Evolutionary conservation across 768 basidiomycete genomes (phyloP).

Genomic region (Xerocomellus chrysenteron): DNA sequence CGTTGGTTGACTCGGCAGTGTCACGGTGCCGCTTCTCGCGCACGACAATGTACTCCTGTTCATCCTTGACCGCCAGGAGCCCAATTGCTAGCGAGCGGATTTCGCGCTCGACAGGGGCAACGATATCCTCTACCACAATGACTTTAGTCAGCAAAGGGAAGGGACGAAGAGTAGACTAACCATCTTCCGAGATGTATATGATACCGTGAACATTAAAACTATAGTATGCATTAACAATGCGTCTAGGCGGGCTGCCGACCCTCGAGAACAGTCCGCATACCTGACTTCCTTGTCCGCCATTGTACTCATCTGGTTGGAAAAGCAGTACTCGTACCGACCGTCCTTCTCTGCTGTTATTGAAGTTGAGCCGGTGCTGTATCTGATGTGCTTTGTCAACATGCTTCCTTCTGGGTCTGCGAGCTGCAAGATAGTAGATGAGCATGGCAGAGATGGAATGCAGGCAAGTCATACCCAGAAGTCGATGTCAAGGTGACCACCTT

Average conservation of each 20-base stretch:
- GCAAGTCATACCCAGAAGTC: constrained; percentile 81
- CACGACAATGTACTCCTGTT: constrained; percentile 98
- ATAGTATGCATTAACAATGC: background rate
- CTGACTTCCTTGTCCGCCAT: constrained; percentile 95
- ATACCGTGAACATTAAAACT: constrained; percentile 99
- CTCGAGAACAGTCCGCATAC: constrained; percentile 37
- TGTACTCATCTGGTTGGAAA: constrained; percentile 98
- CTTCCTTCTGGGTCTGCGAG: constrained; percentile 72
- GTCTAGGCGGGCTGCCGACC: background rate
- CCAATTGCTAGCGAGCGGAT: constrained; percentile 82
- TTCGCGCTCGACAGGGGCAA: constrained; percentile 96
- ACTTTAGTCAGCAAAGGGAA: background rate
- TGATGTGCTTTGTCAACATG: constrained; percentile 75
- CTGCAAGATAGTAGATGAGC: constrained; percentile 40
- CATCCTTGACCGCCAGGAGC: constrained; percentile 90
- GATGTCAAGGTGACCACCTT: constrained; percentile 94
- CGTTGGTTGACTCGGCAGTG: constrained; percentile 91
- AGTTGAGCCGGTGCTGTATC: constrained; percentile 85
- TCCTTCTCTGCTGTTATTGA: constrained; percentile 86
- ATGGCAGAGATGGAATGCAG: background rate
- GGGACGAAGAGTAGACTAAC: constrained; percentile 37
- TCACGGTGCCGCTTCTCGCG: constrained; percentile 91
- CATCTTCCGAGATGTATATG: constrained; percentile 90
- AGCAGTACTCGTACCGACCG: constrained; percentile 93
- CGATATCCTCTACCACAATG: constrained; percentile 54